Evolutionary conservation across 805 yeast species (phyloP), one percentile per base, ranked within the genome.

Genomic region (Lachancea quebecensis): DNA sequence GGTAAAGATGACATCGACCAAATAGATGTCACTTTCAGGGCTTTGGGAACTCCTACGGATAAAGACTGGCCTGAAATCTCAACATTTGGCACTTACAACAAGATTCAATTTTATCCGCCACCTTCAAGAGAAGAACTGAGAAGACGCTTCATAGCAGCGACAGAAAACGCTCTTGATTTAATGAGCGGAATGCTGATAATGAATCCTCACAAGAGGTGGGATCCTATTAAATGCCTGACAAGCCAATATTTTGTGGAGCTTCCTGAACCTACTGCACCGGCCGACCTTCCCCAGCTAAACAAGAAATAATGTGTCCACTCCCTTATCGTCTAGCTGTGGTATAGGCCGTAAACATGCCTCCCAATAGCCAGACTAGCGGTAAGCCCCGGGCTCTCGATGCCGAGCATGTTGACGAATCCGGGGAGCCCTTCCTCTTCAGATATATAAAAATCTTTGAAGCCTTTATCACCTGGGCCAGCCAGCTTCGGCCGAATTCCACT

Each of bases 1-100:
- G 99, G 98, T 1, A 80, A 79, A 54, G 88, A 85, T 52, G 99
- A 93, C 62, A 64, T 79, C 2, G 96, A 90, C 59, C 99, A 93
- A 62, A 66, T 90, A 34, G 95, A 85, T 40, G 85, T 89, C n/a
- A 93, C 98, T 0, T 91, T 93, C 62, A 79, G 86, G 58, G 99
- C 98, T 0, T 67, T 91, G 47, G 99, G 99, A 0, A 90, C 99
- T 0, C 99, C 99, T 4, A 85, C 95, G 0, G 96, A 90, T 53
- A 79, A 75, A 29, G 79, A 72, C 2, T 93, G 99, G 99, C 95
- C 95, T 0, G 85, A 88, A 39, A 95, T 91, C 2, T 77, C 90
- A 1, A 71, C 77, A 48, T 72, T 93, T 41, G 93, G 96, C 0
- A 71, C 78, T 25, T 93, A 86, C 60, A 79, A 83, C 56, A 78